phyloP scores from a whole-genome alignment of 257 asterid genomes.

The Salvia splendens region DNA sequence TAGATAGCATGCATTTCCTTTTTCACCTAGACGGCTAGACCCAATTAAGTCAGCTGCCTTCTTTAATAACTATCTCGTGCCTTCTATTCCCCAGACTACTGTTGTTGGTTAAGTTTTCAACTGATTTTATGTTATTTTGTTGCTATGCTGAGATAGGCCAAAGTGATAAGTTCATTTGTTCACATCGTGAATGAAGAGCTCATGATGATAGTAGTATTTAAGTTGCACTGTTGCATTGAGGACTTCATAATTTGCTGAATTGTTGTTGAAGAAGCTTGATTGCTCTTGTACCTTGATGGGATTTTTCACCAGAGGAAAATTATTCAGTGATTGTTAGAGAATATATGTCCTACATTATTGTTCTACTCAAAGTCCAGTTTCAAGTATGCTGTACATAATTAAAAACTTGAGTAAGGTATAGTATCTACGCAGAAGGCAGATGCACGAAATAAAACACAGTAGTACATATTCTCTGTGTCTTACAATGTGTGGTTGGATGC shows the following conservation, averaged over 20 bases:
- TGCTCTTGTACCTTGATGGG: not conserved
- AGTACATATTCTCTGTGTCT: no score
- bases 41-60: not conserved
- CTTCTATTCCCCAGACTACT: slow-evolving; percentile 10
- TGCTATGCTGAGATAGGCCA: not conserved
- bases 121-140: not conserved
- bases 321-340: not conserved
- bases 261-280: not conserved
- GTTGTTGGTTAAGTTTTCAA: slow-evolving; percentile 1
- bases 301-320: not conserved
- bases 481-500: not conserved
- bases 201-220: not conserved
- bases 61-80: not conserved
- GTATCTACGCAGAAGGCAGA: no score
- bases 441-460: no score
- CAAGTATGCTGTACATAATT: not conserved
- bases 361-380: not conserved
- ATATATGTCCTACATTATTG: not conserved
- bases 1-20: not conserved
- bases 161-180: not conserved
- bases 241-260: not conserved
- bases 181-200: slow-evolving; percentile 1
- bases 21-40: not conserved
- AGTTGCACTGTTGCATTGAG: no score
- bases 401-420: not conserved